Percentiles rank a stretch among this genome's conserved stretches.
Conservation (phyloP, 2,329 filamentous ascomycete species). For the Metarhizium anisopliae region DNA sequence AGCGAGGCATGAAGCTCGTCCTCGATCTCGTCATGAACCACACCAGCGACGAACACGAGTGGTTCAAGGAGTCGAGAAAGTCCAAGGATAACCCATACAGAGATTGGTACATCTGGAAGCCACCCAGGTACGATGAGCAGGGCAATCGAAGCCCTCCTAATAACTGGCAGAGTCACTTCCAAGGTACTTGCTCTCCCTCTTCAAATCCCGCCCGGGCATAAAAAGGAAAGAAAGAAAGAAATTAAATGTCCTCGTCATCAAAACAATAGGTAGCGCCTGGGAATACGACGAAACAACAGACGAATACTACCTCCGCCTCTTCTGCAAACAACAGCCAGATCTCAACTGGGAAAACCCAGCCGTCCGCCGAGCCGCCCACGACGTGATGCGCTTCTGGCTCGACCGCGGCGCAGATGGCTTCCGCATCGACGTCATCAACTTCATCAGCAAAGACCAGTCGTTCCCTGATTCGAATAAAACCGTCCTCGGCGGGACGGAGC, state of each 20-base stretch:
- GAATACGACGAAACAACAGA: constrained; percentile 38
- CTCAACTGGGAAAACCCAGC: constrained; percentile 68
- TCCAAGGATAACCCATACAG: constrained; percentile 44
- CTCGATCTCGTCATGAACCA: constrained; percentile 70
- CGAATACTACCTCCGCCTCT: constrained; percentile 58
- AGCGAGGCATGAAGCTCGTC: constrained; percentile 58
- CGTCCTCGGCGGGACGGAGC: constrained; percentile 26
- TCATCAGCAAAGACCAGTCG: constrained; percentile 51
- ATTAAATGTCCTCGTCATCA: too few relatives aligned
- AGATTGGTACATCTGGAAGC: constrained; percentile 59
- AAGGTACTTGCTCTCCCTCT: constrained; percentile 15
- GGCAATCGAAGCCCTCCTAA: constrained; percentile 53
- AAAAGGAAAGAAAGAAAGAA: too few relatives aligned
- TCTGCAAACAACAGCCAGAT: constrained; percentile 63
- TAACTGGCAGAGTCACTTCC: constrained; percentile 40
- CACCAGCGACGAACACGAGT: constrained; percentile 48
- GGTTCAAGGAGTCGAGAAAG: constrained; percentile 48
- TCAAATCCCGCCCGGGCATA: not conserved
- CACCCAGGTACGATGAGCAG: constrained; percentile 44
- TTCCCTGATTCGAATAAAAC: constrained; percentile 39
- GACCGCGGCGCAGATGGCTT: constrained; percentile 58
- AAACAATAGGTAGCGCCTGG: constrained; percentile 29
- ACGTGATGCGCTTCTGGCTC: constrained; percentile 67
- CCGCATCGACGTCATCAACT: constrained; percentile 60
- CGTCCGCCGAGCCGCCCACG: constrained; percentile 56